phyloP scores from a whole-genome alignment of 2,329 filamentous ascomycete genomes.

The Sclerotinia subarctica region DNA sequence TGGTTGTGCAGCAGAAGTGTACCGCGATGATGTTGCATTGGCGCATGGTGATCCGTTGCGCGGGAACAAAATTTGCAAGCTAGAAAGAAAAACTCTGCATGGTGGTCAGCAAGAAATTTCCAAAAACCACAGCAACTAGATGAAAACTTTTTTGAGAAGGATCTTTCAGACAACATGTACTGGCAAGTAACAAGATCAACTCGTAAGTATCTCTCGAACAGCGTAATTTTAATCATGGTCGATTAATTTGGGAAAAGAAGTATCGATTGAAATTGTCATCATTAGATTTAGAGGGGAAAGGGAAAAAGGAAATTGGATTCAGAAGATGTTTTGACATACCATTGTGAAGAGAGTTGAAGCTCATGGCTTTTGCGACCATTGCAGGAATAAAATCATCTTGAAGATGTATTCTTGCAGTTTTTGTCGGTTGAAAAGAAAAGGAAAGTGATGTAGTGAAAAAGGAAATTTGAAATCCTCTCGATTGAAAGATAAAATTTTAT shows the following conservation, averaged over 20 bases:
- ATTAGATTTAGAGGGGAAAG: conserved; percentile 44
- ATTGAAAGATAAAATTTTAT: conserved; percentile 15
- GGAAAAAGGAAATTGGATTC: conserved; percentile 10
- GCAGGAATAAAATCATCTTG: neutral
- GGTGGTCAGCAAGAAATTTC: conserved; percentile 26
- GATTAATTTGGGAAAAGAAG: conserved; percentile 90
- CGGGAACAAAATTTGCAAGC: conserved; percentile 12
- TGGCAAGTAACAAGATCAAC: conserved; percentile 82
- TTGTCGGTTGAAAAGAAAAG: neutral
- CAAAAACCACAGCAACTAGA: conserved; percentile 18
- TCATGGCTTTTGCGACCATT: neutral
- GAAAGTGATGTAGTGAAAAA: neutral
- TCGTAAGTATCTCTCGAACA: conserved; percentile 60
- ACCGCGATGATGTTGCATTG: conserved; percentile 3
- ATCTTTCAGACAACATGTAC: conserved; percentile 74
- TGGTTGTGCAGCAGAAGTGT: conserved; percentile 11
- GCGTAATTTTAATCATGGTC: conserved; percentile 75
- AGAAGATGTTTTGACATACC: conserved; percentile 23
- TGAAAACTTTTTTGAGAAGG: neutral
- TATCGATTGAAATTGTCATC: conserved; percentile 59
- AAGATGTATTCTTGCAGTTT: neutral
- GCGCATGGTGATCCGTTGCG: neutral
- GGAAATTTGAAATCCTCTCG: neutral
- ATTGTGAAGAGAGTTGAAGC: neutral
- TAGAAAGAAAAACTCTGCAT: conserved; percentile 25